These are phyloP conservation scores for Ceratocystis smalleyi DNA, from an alignment of 2,329 filamentous ascomycete genomes.

Conservation along the genomic window DNA sequence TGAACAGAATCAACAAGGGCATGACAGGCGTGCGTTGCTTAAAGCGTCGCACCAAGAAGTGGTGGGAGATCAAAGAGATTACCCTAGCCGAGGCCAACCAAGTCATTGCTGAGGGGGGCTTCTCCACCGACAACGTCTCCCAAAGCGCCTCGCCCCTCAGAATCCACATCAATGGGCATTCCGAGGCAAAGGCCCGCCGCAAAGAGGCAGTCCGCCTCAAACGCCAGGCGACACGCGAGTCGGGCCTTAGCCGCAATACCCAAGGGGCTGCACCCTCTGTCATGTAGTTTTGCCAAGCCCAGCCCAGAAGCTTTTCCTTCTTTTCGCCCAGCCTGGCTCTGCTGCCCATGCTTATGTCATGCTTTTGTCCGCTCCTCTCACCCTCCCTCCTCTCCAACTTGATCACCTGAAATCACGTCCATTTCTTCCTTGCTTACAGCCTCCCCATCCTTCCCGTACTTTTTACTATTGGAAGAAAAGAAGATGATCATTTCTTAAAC, in stretches of 20 bases:
- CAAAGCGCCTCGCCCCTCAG: not conserved
- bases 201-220: conserved; percentile 6
- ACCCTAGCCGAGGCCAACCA: conserved; percentile 1
- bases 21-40: conserved; percentile 7
- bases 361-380: not conserved
- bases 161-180: conserved; percentile 1
- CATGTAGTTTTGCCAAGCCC: not conserved
- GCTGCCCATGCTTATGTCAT: not conserved
- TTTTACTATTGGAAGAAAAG: not conserved
- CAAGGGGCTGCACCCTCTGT: not conserved
- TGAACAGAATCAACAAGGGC: conserved; percentile 9
- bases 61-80: conserved; percentile 13
- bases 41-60: conserved; percentile 7
- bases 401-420: not conserved
- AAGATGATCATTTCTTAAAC: not conserved
- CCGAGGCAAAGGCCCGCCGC: conserved; percentile 1
- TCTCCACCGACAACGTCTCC: conserved; percentile 2
- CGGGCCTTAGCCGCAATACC: not conserved
- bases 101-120: not conserved
- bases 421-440: not conserved
- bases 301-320: not conserved
- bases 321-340: not conserved
- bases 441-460: not conserved
- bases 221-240: conserved; percentile 1
- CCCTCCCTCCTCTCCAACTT: not conserved